Evolutionary conservation across 2,329 filamentous ascomycete genomes (phyloP), one percentile per base, ranked within the genome.

Genomic region (Domatiomyces globalis): DNA sequence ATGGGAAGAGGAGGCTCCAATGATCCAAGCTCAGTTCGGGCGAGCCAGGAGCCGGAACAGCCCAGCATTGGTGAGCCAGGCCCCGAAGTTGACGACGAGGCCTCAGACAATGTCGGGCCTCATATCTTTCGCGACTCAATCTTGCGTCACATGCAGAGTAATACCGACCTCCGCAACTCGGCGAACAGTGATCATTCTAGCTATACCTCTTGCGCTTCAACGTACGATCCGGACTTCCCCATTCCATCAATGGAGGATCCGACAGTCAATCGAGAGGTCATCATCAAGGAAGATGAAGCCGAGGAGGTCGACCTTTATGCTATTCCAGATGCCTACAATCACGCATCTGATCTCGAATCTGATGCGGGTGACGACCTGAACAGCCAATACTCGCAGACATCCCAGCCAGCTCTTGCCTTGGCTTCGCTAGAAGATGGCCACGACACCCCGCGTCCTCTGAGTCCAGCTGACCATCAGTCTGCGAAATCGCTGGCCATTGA

Each of bases 181-280:
- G 56, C 56, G 5, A 57, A 52, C 53, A 59, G 58, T 67, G 54
- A 72, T 76, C 46, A 76, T 74, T 57, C 46, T 72, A 77, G 45
- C 77, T 81, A 18, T 67, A 71, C 7, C 67, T 67, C 50, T 44
- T 47, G 45, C 44, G 42, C 36, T 18, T 19, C 39, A 45, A 22
- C 17, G 8, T 75, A 87, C 54, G 88, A 96, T 64, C 90, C 90
- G 5, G 90, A 96, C 65, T 78, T 92, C 43, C 86, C 90, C 0
- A 87, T 95, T 59, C 89, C 87, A 18, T 94, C 87, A 36, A 83
- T 87, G 12, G 90, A 95, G 67, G 81, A 81, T 58, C 59, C 57
- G 3, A 61, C 58, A 7, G 55, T 56, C 15, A 51, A 43, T 7
- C 52, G 33, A 17, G 10, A 43, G n/a, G 75, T 84, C 49, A 74